Evolutionary conservation across 805 yeast genomes (phyloP).

Genomic region (Babjeviella inositovora): DNA sequence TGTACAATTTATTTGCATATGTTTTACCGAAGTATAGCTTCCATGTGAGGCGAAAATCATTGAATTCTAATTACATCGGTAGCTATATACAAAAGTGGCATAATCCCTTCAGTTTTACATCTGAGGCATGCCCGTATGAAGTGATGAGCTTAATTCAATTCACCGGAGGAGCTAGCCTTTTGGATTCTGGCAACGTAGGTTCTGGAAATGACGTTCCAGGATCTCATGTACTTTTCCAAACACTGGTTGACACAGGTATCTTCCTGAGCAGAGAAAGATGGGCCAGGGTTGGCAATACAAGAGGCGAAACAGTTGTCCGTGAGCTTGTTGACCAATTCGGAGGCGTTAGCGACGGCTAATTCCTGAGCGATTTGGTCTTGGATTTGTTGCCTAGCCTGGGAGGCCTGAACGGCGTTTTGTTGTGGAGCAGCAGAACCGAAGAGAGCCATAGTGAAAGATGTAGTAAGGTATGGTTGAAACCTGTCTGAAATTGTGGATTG

Average conservation of each 20-base stretch:
- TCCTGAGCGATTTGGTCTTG: conserved; percentile 66
- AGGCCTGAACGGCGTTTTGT: conserved; percentile 8
- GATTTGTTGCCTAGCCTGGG: conserved; percentile 41
- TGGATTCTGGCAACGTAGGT: conserved; percentile 66
- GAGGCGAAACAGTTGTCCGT: conserved; percentile 78
- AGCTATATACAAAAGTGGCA: no score
- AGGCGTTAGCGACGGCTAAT: conserved; percentile 82
- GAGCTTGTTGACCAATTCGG: conserved; percentile 70
- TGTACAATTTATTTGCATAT: no score
- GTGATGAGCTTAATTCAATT: no score
- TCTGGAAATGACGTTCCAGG: conserved; percentile 78
- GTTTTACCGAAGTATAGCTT: no score
- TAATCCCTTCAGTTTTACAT: no score
- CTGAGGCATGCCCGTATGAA: no score
- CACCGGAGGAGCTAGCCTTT: conserved; percentile 17
- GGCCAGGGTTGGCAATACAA: conserved; percentile 53
- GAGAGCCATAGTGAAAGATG: no score
- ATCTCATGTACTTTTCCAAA: conserved; percentile 73
- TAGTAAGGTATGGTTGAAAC: no score
- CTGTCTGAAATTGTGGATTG: conserved; percentile 1
- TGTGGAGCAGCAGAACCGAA: no score
- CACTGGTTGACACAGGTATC: conserved; percentile 63
- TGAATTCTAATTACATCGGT: no score
- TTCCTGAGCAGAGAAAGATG: conserved; percentile 29
- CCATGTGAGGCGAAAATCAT: no score